phyloP scores from a whole-genome alignment of 2,329 filamentous ascomycete species.

The Penicillium glabrum region DNA sequence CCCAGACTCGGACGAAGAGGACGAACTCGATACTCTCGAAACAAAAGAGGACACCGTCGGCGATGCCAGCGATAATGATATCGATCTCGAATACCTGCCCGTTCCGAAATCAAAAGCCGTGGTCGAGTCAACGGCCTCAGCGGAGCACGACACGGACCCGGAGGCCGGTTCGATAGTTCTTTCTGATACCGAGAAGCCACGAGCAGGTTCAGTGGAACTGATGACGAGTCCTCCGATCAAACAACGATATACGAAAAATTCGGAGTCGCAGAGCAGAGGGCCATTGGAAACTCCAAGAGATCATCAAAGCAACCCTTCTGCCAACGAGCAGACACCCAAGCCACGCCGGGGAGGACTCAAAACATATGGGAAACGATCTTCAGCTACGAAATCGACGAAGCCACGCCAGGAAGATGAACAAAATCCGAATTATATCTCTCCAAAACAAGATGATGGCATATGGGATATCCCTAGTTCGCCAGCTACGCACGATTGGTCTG shows the following conservation, averaged over 20 bases:
- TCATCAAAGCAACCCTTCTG: neutral
- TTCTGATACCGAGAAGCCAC: neutral
- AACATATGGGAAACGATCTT: slow-evolving; percentile 11
- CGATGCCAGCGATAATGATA: slow-evolving; percentile 8
- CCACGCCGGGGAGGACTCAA: slow-evolving; percentile 9
- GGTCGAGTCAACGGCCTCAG: neutral
- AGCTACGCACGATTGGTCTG: neutral
- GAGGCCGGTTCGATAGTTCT: neutral
- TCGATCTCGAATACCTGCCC: slow-evolving; percentile 20
- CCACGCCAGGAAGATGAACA: neutral
- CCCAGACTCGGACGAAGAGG: slow-evolving; percentile 52
- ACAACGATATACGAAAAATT: neutral
- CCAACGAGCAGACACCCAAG: slow-evolving; percentile 7
- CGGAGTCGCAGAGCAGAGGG: neutral
- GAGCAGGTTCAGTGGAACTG: neutral
- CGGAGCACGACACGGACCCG: neutral
- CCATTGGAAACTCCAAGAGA: neutral
- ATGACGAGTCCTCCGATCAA: neutral
- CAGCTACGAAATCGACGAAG: slow-evolving; percentile 7
- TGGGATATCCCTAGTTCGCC: slow-evolving; percentile 29
- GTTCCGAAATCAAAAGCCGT: slow-evolving; percentile 4
- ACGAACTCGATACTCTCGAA: slow-evolving; percentile 39
- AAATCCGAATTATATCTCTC: neutral
- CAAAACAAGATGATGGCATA: slow-evolving; percentile 17
- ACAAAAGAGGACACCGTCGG: slow-evolving; percentile 9